Evolutionary conservation across 1,139 yeast species (phyloP).

Genomic region (Magnusiomyces sp.): DNA sequence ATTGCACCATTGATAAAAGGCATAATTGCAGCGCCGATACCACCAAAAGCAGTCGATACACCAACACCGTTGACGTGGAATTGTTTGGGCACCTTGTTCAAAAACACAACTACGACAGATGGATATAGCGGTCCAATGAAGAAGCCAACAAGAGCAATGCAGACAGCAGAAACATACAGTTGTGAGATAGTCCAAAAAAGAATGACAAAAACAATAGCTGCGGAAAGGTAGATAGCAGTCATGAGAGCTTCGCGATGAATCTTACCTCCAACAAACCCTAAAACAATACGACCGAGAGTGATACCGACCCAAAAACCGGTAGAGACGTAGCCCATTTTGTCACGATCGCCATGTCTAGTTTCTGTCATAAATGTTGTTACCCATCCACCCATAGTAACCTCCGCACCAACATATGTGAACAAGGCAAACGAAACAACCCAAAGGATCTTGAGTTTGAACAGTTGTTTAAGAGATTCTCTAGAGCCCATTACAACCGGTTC

Average conservation of each 20-base stretch:
- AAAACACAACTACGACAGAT: slow-evolving; percentile 57
- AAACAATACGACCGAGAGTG: slow-evolving; percentile 48
- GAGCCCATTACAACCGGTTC: no score
- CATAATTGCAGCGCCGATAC: slow-evolving; percentile 60
- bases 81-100: slow-evolving; percentile 52
- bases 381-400: slow-evolving; percentile 67
- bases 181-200: slow-evolving; percentile 27
- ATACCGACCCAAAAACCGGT: slow-evolving; percentile 70
- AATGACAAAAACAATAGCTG: slow-evolving; percentile 20
- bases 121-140: slow-evolving; percentile 79
- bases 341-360: slow-evolving; percentile 42
- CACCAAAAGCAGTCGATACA: slow-evolving; percentile 68
- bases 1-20: slow-evolving; percentile 30
- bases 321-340: slow-evolving; percentile 51
- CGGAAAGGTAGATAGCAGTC: slow-evolving; percentile 17
- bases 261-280: slow-evolving; percentile 31
- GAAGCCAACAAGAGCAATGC: slow-evolving; percentile 51
- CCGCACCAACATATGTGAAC: slow-evolving; percentile 59
- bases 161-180: slow-evolving; percentile 25
- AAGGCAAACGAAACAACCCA: slow-evolving; percentile 52
- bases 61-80: slow-evolving; percentile 66
- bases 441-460: slow-evolving; percentile 24
- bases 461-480: neutral
- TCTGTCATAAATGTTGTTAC: slow-evolving; percentile 53
- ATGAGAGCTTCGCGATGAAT: slow-evolving; percentile 22